phyloP scores from a whole-genome alignment of 2,329 filamentous ascomycete genomes.

The Ceratocystis albifundus region DNA sequence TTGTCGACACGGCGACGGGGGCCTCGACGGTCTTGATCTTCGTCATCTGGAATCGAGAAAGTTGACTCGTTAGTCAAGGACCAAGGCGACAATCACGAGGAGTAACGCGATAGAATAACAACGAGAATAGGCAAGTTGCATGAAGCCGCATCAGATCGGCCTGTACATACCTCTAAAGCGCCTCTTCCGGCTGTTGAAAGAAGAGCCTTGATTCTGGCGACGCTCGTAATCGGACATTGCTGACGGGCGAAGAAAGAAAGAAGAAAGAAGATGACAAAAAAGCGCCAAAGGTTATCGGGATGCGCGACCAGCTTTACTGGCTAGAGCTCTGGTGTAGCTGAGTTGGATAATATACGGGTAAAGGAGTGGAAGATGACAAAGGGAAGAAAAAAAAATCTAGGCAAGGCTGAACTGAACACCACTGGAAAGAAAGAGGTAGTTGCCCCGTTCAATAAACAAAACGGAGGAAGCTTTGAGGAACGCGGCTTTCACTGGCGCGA shows the following conservation, averaged over 20 bases:
- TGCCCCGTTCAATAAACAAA: slow-evolving; percentile 9
- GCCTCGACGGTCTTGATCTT: slow-evolving; percentile 66
- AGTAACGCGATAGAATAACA: too few relatives aligned
- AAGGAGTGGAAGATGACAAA: neutral
- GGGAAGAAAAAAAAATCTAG: neutral
- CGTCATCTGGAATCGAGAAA: slow-evolving; percentile 31
- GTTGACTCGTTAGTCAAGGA: neutral
- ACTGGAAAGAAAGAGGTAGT: slow-evolving; percentile 15
- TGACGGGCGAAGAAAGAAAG: neutral
- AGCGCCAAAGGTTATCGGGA: neutral
- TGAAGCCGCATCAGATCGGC: too few relatives aligned
- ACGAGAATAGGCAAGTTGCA: too few relatives aligned
- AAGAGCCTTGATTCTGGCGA: slow-evolving; percentile 37
- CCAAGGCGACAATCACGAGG: neutral
- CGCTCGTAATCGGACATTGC: slow-evolving; percentile 48
- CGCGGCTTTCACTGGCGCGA: slow-evolving; percentile 13
- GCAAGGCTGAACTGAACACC: slow-evolving; percentile 23
- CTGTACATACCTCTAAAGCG: slow-evolving; percentile 59
- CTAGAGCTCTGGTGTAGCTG: neutral
- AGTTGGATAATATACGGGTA: neutral
- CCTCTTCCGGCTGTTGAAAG: slow-evolving; percentile 56
- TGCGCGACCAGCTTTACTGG: neutral
- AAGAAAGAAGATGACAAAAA: neutral
- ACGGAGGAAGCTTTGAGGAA: slow-evolving; percentile 15
- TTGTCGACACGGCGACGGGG: slow-evolving; percentile 65